These are phyloP conservation scores for Cutaneotrichosporon daszewskae DNA, from an alignment of 1,284 basidiomycete genomes.

Conservation along the genomic window DNA sequence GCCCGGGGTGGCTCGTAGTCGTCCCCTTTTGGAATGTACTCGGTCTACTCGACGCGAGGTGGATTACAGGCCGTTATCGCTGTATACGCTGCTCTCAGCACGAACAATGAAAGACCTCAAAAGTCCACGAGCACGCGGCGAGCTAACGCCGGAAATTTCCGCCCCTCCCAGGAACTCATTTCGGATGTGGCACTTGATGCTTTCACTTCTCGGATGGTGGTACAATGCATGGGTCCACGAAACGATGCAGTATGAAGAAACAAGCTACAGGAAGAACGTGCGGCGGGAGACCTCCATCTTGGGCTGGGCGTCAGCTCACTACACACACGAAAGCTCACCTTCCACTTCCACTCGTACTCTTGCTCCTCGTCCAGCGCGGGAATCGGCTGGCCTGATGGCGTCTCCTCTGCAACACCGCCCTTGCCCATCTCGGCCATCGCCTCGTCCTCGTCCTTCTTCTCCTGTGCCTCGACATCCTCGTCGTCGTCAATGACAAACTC, in stretches of 20 bases:
- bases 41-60: constrained; percentile 14
- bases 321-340: constrained; percentile 29
- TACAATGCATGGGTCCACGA: constrained; percentile 2
- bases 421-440: constrained; percentile 39
- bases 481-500: constrained; percentile 31
- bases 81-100: constrained; percentile 3
- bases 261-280: constrained; percentile 47
- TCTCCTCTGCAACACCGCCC: constrained; percentile 7
- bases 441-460: constrained; percentile 39
- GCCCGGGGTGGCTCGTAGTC: constrained; percentile 3
- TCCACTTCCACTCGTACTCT: constrained; percentile 52
- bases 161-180: not conserved
- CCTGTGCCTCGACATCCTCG: constrained; percentile 26
- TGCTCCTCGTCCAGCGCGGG: constrained; percentile 47
- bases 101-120: constrained; percentile 5
- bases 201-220: not conserved
- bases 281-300: constrained; percentile 50
- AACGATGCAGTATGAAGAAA: not conserved
- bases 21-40: constrained; percentile 2
- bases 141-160: constrained; percentile 9
- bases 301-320: constrained; percentile 32
- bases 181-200: constrained; percentile 5
- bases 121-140: constrained; percentile 5
- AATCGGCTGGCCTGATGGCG: constrained; percentile 31
- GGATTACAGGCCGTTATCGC: not conserved